These are phyloP conservation scores for Sicyos baderoa DNA, from an alignment of 306 rosid genomes.

Conservation along the genomic window DNA sequence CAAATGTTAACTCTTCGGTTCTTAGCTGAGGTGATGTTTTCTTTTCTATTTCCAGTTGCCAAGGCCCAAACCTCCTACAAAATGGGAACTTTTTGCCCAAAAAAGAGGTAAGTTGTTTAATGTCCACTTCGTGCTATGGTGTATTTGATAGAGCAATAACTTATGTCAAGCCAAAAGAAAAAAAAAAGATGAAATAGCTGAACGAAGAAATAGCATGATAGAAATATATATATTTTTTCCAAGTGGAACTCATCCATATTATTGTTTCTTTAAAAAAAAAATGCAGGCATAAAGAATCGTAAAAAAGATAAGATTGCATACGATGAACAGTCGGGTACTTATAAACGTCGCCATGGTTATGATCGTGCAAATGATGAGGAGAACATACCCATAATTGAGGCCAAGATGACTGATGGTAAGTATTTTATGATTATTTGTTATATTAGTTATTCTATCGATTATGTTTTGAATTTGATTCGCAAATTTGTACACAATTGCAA, in stretches of 20 bases:
- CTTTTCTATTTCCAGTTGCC: conserved; percentile 51
- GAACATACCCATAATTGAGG: conserved; percentile 75
- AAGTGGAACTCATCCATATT: neutral
- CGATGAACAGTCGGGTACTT: conserved; percentile 62
- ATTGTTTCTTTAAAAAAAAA: neutral
- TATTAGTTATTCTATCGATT: neutral
- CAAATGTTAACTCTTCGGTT: neutral
- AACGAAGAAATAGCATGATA: neutral
- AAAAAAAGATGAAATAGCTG: no score
- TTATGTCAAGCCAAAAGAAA: neutral
- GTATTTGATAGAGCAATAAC: neutral
- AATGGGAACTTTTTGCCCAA: conserved; percentile 81
- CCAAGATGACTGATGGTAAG: conserved; percentile 83
- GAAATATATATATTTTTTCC: neutral
- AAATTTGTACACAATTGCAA: neutral
- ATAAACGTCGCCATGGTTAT: conserved; percentile 81
- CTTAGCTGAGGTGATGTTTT: conserved; percentile 7
- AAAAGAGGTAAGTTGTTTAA: conserved; percentile 51
- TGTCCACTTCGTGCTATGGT: neutral
- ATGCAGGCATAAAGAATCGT: conserved; percentile 64
- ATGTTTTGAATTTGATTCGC: neutral
- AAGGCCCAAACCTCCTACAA: conserved; percentile 75
- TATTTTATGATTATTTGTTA: neutral
- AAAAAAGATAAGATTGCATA: conserved; percentile 58
- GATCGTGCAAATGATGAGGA: conserved; percentile 87